These are phyloP conservation scores for Phaeosphaeria sp. DNA, from an alignment of 2,329 filamentous ascomycete genomes.

Conservation along the genomic window DNA sequence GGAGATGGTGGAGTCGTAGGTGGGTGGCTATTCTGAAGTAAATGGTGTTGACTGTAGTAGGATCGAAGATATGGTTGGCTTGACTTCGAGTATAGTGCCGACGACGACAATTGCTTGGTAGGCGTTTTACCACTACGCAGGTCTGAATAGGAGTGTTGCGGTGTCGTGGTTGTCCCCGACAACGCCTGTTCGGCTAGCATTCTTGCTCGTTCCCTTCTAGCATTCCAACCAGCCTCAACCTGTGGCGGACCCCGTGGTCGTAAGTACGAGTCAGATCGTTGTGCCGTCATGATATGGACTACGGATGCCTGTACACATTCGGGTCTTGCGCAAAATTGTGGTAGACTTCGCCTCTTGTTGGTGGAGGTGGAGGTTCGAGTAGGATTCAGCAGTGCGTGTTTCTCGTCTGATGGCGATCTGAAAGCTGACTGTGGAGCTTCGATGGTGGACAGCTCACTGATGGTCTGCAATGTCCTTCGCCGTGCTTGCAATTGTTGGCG, in stretches of 20 bases:
- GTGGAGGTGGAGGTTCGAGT: background rate
- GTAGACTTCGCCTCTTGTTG: conserved; percentile 26
- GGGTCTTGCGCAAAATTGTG: conserved; percentile 11
- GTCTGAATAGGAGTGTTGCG: conserved; percentile 12
- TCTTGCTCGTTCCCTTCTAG: conserved; percentile 22
- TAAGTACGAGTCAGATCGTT: background rate
- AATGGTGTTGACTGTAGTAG: conserved; percentile 21
- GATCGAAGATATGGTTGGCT: conserved; percentile 11
- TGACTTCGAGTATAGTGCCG: conserved; percentile 8
- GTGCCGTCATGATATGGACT: background rate
- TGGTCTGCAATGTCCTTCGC: conserved; percentile 36
- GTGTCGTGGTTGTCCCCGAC: conserved; percentile 12
- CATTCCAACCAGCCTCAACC: conserved; percentile 26
- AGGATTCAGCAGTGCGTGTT: background rate
- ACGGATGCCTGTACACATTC: background rate
- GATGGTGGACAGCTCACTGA: conserved; percentile 32
- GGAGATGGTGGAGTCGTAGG: conserved; percentile 7
- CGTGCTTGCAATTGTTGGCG: conserved; percentile 22
- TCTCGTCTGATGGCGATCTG: conserved; percentile 7
- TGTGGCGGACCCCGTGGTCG: background rate
- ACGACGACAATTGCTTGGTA: conserved; percentile 12
- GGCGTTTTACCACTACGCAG: conserved; percentile 14
- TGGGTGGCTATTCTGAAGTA: conserved; percentile 19
- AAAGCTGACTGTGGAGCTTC: conserved; percentile 19
- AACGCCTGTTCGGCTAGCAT: conserved; percentile 22